These are phyloP conservation scores for Xylaria acuta DNA, from an alignment of 495 filamentous ascomycete genomes.

Conservation along the genomic window DNA sequence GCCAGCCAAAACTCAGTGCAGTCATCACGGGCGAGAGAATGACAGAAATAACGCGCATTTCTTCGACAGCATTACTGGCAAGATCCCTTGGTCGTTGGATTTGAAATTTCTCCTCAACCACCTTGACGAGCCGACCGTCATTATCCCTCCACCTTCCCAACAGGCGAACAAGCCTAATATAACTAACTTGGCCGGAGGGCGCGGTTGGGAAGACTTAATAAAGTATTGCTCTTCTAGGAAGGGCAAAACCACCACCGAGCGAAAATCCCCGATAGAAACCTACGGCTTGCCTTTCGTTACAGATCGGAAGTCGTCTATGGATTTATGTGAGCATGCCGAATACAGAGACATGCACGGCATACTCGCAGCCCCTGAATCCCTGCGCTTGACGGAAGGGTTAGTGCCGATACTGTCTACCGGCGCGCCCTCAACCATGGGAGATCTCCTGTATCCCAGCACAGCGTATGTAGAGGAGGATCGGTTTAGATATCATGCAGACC, in stretches of 20 bases:
- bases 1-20: conserved; percentile 34
- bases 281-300: conserved; percentile 38
- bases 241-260: background rate
- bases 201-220: conserved; percentile 22
- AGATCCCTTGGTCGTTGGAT: conserved; percentile 65
- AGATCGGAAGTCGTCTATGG: conserved; percentile 20
- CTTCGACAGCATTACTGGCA: conserved; percentile 59
- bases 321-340: conserved; percentile 41
- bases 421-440: conserved; percentile 43
- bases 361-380: conserved; percentile 36
- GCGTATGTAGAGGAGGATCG: conserved; percentile 39
- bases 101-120: conserved; percentile 79
- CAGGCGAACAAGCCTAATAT: conserved; percentile 29
- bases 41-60: conserved; percentile 34
- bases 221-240: conserved; percentile 27
- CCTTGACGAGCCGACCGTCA: conserved; percentile 76
- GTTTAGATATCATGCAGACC: conserved; percentile 43
- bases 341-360: conserved; percentile 40
- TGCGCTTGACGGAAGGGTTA: conserved; percentile 33
- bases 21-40: conserved; percentile 32
- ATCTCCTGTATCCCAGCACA: conserved; percentile 47
- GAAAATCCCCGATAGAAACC: conserved; percentile 24
- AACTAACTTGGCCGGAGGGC: conserved; percentile 29
- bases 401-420: conserved; percentile 50
- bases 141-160: conserved; percentile 54